phyloP scores from a whole-genome alignment of 1,284 basidiomycete genomes.

The Ganoderma lucidum region DNA sequence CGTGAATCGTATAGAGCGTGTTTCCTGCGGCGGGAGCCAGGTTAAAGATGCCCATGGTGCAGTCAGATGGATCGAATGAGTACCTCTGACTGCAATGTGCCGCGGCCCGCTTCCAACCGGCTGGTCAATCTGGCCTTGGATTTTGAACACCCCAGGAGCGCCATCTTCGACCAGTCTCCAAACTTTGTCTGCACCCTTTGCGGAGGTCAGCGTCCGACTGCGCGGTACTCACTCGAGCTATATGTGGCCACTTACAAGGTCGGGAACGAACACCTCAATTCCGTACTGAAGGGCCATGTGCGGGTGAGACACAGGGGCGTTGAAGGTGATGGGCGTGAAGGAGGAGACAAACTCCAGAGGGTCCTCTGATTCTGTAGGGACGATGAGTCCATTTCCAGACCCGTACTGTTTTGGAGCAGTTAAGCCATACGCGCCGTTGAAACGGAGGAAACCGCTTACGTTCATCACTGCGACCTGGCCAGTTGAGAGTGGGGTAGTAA shows the following conservation, averaged over 20 bases:
- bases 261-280: slow-evolving; percentile 66
- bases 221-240: background rate
- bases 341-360: slow-evolving; percentile 50
- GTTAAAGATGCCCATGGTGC: background rate
- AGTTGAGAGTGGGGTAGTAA: slow-evolving; percentile 56
- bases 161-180: slow-evolving; percentile 61
- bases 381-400: slow-evolving; percentile 62
- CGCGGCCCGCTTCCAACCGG: slow-evolving; percentile 72
- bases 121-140: slow-evolving; percentile 70
- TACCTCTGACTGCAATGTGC: slow-evolving; percentile 65
- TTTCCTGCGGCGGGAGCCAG: slow-evolving; percentile 48
- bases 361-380: slow-evolving; percentile 51
- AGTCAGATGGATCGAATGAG: slow-evolving; percentile 25
- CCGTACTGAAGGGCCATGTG: slow-evolving; percentile 67
- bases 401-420: slow-evolving; percentile 52
- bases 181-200: slow-evolving; percentile 68
- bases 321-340: slow-evolving; percentile 60
- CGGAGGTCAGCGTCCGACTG: background rate
- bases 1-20: slow-evolving; percentile 68
- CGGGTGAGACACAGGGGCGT: slow-evolving; percentile 61
- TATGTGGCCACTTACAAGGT: slow-evolving; percentile 54
- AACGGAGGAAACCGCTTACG: slow-evolving; percentile 38
- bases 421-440: background rate
- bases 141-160: slow-evolving; percentile 51
- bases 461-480: slow-evolving; percentile 69